phyloP scores from a whole-genome alignment of 2,329 filamentous ascomycete species.

The Fusarium globosum region DNA sequence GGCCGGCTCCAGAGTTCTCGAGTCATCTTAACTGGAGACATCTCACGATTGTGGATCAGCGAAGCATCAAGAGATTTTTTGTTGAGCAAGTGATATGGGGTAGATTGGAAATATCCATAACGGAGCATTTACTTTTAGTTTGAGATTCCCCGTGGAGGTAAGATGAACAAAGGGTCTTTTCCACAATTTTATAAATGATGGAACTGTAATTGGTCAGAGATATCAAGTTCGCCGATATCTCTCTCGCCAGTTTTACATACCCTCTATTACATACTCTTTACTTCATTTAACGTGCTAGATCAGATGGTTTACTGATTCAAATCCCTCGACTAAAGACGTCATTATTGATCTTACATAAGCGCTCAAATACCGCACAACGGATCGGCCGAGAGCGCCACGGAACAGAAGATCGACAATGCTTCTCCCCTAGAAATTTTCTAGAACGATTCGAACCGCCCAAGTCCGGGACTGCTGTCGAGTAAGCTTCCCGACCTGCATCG shows the following conservation, averaged over 20 bases:
- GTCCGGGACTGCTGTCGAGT: not conserved
- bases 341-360: not conserved
- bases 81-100: slow-evolving; percentile 8
- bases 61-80: not conserved
- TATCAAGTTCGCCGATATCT: slow-evolving; percentile 8
- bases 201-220: not conserved
- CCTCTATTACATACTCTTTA: not conserved
- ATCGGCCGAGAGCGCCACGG: not conserved
- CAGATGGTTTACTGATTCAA: not conserved
- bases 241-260: not conserved
- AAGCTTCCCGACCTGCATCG: not conserved
- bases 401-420: not conserved
- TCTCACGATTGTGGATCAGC: not conserved
- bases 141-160: slow-evolving; percentile 16
- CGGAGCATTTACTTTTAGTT: slow-evolving; percentile 1
- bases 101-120: not conserved
- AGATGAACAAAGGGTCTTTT: slow-evolving; percentile 1
- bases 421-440: slow-evolving; percentile 10
- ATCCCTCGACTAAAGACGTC: not conserved
- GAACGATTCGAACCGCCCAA: not conserved
- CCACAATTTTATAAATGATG: slow-evolving; percentile 11
- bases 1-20: not conserved
- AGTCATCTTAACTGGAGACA: not conserved
- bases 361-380: not conserved
- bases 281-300: not conserved